These are phyloP conservation scores for Talaromyces sp. DNA, from an alignment of 2,329 filamentous ascomycete genomes.

Conservation along the genomic window DNA sequence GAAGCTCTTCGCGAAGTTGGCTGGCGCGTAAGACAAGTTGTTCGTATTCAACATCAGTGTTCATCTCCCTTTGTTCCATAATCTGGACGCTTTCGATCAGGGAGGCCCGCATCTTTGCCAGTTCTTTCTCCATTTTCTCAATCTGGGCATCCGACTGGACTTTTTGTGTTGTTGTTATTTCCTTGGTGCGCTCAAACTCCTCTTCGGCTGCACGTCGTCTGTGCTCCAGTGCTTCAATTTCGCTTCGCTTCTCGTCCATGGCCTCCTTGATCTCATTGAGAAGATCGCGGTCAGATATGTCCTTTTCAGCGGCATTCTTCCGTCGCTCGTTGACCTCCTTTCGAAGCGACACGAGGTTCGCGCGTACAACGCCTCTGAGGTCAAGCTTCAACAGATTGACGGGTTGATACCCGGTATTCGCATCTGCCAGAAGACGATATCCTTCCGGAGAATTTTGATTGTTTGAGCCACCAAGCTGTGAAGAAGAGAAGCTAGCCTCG, in stretches of 20 bases:
- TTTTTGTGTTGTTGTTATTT: slow-evolving; percentile 80
- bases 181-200: slow-evolving; percentile 89
- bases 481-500: slow-evolving; percentile 70
- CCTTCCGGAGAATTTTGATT: slow-evolving; percentile 46
- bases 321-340: slow-evolving; percentile 91
- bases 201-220: slow-evolving; percentile 81
- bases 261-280: slow-evolving; percentile 94
- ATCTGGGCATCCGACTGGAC: slow-evolving; percentile 87
- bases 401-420: slow-evolving; percentile 81
- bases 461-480: slow-evolving; percentile 47
- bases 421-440: slow-evolving; percentile 75
- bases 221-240: slow-evolving; percentile 88
- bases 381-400: slow-evolving; percentile 85
- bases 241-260: slow-evolving; percentile 88
- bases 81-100: slow-evolving; percentile 81
- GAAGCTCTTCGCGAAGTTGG: slow-evolving; percentile 87
- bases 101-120: slow-evolving; percentile 84
- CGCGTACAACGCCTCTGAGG: slow-evolving; percentile 75
- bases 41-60: slow-evolving; percentile 92
- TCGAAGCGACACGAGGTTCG: slow-evolving; percentile 67
- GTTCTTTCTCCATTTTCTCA: slow-evolving; percentile 96
- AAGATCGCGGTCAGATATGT: slow-evolving; percentile 91
- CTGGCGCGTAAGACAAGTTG: slow-evolving; percentile 81
- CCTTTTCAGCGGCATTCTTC: slow-evolving; percentile 73
- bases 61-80: slow-evolving; percentile 93